Evolutionary conservation across 2,329 filamentous ascomycete species (phyloP), one percentile per base, ranked within the genome.

Genomic region (Tothia fuscella): DNA sequence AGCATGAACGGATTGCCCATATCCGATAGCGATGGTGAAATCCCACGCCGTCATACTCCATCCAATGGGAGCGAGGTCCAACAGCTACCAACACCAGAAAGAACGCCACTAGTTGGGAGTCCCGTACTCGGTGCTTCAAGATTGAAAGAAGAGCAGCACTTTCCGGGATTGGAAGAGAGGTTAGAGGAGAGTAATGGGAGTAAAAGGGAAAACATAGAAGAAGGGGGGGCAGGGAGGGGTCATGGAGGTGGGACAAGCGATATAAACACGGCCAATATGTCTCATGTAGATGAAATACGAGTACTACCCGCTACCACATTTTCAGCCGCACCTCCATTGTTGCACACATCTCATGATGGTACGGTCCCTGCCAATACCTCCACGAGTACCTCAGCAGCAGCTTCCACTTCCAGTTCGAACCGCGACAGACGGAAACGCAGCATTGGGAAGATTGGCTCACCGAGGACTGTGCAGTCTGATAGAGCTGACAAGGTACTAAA

Each of bases 401-500:
- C n/a, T n/a, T n/a, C n/a, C n/a, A n/a, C n/a, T n/a, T n/a, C n/a
- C n/a, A n/a, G n/a, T n/a, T n/a, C n/a, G n/a, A n/a, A n/a, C n/a
- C n/a, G n/a, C n/a, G n/a, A n/a, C 29, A 13, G 13, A 3, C 29
- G 38, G 10, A 20, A 41, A 19, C 38, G 26, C 29, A 32, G 47
- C 35, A 40, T 41, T 13, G 30, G 44, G 29, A 47, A 44, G 38
- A 35, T 20, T 14, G 33, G 32, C 28, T 44, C 21, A 16, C 38
- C 21, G 22, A 20, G 16, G 33, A 38, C 26, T 21, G 31, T n/a
- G 6, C 21, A 24, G 36, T 17, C 31, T 7, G 26, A 29, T 9
- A 9, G 26, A 14, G 9, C n/a, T 9, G 55, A 66, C 4, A 64
- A 59, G 46, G 53, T 68, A 3, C 54, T 71, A 44, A 76, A 72